Evolutionary conservation across 257 asterid species (phyloP).

Genomic region (Nicotiana knightiana): DNA sequence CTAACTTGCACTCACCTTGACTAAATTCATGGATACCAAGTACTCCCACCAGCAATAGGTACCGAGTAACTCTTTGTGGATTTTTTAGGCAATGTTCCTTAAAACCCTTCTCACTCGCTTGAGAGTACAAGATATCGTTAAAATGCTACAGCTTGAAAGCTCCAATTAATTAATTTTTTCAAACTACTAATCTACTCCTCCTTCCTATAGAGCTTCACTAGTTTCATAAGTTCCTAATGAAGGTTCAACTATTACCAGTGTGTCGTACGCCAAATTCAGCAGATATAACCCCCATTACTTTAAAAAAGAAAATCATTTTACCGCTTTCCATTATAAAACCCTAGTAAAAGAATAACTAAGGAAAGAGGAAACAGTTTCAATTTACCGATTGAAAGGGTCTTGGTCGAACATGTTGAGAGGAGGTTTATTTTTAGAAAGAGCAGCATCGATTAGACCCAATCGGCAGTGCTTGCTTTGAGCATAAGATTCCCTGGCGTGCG

Average conservation of each 20-base stretch:
- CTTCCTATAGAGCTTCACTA: not conserved
- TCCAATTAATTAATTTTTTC: not conserved
- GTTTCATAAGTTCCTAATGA: not conserved
- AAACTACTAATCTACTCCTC: not conserved
- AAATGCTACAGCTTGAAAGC: not conserved
- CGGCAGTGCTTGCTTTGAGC: slow-evolving; percentile 81
- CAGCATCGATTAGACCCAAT: slow-evolving; percentile 77
- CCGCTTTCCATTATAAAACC: not conserved
- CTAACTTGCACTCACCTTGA: not conserved
- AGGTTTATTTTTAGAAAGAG: slow-evolving; percentile 55
- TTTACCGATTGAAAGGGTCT: slow-evolving; percentile 67
- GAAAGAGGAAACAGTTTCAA: not conserved
- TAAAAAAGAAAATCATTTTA: not conserved
- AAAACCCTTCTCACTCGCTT: not conserved
- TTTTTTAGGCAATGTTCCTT: no score
- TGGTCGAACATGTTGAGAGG: slow-evolving; percentile 87
- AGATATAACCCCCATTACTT: not conserved
- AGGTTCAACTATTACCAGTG: not conserved
- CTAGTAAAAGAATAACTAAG: not conserved
- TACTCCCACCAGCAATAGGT: no score
- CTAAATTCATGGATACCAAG: not conserved
- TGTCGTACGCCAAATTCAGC: not conserved
- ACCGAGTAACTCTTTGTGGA: no score
- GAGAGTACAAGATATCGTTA: not conserved
- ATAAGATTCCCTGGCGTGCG: slow-evolving; percentile 62